These are phyloP conservation scores for Cladorrhinum samala DNA, from an alignment of 495 filamentous ascomycete genomes.

Conservation along the genomic window DNA sequence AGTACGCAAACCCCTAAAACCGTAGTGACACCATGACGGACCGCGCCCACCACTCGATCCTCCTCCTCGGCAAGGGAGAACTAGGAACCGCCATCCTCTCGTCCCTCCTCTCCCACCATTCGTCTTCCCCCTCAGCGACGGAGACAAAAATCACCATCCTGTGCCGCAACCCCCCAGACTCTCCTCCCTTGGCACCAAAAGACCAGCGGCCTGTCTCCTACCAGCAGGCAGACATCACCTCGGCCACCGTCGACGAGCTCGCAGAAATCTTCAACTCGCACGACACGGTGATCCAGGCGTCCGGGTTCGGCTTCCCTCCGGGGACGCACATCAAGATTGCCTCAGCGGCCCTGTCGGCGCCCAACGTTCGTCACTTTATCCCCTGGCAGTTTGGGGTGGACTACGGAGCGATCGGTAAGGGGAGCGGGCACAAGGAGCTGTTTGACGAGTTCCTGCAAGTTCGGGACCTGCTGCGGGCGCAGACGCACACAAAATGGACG, in stretches of 20 bases:
- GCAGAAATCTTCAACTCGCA: constrained; percentile 38
- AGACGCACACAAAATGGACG: constrained; percentile 45
- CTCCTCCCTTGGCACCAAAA: constrained; percentile 16
- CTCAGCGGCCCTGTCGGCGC: constrained; percentile 42
- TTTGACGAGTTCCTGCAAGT: constrained; percentile 60
- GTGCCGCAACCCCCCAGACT: constrained; percentile 37
- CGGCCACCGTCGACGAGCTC: constrained; percentile 33
- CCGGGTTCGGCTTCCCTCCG: constrained; percentile 45
- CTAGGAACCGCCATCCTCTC: constrained; percentile 50
- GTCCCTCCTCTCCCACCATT: constrained; percentile 38
- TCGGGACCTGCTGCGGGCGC: constrained; percentile 43
- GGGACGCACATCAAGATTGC: constrained; percentile 49
- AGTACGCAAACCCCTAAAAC: too few species aligned
- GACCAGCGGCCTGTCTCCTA: constrained; percentile 22
- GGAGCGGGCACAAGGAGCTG: constrained; percentile 45
- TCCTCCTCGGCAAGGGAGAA: constrained; percentile 58
- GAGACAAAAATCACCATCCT: constrained; percentile 39
- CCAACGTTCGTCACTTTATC: constrained; percentile 38
- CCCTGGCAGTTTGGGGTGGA: constrained; percentile 66
- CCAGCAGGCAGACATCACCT: constrained; percentile 43
- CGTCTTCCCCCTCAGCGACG: constrained; percentile 10
- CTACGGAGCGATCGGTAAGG: constrained; percentile 53
- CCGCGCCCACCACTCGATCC: too few species aligned
- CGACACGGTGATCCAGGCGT: constrained; percentile 49
- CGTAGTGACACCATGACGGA: too few species aligned